Conservation (phyloP, 768 basidiomycete genomes). For the Lenzites betulinus region DNA sequence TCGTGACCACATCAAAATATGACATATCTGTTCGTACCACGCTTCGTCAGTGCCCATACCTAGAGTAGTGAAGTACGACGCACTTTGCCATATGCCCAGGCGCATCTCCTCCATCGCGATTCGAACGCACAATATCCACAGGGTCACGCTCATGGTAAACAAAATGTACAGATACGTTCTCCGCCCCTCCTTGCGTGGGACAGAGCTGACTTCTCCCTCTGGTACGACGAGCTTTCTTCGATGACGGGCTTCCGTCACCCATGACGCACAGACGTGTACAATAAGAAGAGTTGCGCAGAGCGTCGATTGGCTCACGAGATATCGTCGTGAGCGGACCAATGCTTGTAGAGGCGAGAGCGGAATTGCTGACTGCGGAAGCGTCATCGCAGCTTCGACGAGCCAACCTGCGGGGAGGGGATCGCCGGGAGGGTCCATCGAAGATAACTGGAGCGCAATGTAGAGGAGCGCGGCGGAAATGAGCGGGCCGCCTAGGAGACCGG, state of each 20-base stretch:
- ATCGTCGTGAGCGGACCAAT: slow-evolving; percentile 68
- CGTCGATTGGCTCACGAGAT: slow-evolving; percentile 76
- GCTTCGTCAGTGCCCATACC: neutral
- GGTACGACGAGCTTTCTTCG: slow-evolving; percentile 42
- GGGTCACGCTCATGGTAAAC: slow-evolving; percentile 59
- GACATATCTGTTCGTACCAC: slow-evolving; percentile 59
- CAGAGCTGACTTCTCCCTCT: slow-evolving; percentile 74
- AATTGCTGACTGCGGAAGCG: slow-evolving; percentile 46
- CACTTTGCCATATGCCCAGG: slow-evolving; percentile 72
- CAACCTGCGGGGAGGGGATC: slow-evolving; percentile 59
- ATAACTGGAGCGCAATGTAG: slow-evolving; percentile 45
- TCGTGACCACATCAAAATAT: slow-evolving; percentile 69
- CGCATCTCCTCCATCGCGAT: slow-evolving; percentile 43
- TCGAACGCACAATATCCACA: slow-evolving; percentile 51
- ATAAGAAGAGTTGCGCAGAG: slow-evolving; percentile 80
- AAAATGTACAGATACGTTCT: slow-evolving; percentile 64
- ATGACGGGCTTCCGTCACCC: slow-evolving; percentile 66
- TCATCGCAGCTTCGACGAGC: slow-evolving; percentile 75
- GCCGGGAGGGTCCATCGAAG: slow-evolving; percentile 24
- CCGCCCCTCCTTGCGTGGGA: slow-evolving; percentile 70
- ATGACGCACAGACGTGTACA: slow-evolving; percentile 76
- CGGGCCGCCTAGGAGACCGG: slow-evolving; percentile 82
- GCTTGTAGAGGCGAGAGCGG: slow-evolving; percentile 51
- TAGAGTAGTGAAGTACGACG: slow-evolving; percentile 29
- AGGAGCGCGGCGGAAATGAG: slow-evolving; percentile 74